Base-by-base conservation (phyloP, 805 yeast species). In the Candida verbasci region DNA sequence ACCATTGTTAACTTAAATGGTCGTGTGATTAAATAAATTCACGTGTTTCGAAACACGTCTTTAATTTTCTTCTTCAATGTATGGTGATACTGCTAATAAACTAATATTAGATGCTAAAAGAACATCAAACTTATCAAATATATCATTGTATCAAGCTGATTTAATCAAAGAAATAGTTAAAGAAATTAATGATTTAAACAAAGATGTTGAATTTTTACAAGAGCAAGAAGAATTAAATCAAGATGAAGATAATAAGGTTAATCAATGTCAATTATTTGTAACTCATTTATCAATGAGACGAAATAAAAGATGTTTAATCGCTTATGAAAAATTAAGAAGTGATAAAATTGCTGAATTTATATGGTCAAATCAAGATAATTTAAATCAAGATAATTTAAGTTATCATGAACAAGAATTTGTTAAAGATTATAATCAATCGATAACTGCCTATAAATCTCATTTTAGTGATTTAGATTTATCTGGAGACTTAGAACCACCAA, bases 401-500 rank as follows among this genome's bases (percentile, higher is more conserved):
- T 87, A 82, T 41, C 68, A 78, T 27, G 98, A 93, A 52, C 85
- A 80, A 45, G 89, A 84, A 23, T 93, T 88, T 56, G 60, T 78
- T 42, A 76, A 79, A 37, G 73, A 73, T 20, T 89, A 87, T 55
- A 75, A 77, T 23, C 87, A 85, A 24, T 61, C 86, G 18, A 59
- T 87, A 17, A 76, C 85, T 18, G 84, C 81, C 43, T 79, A 82
- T 60, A 89, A 86, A 52, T 85, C 93, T 8, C 74, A 76, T 3
- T 78, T 86, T 60, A 74, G 86, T 0, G 96, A 88, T 46, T 62
- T 91, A 12, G 98, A 93, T 52, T 62, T 93, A 17, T 77, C 91
- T 20, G 97, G 97, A 0, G 78, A 86, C n/a, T 53, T 93, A 46
- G 85, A 76, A 16, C 98, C 98, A 0, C 97, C 98, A 1, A 76